A percentile compares a stretch with the other conserved stretches of the same genome.
Evolutionary conservation across 2,329 filamentous ascomycete genomes (phyloP).

Genomic region (Verticillium alfalfae): DNA sequence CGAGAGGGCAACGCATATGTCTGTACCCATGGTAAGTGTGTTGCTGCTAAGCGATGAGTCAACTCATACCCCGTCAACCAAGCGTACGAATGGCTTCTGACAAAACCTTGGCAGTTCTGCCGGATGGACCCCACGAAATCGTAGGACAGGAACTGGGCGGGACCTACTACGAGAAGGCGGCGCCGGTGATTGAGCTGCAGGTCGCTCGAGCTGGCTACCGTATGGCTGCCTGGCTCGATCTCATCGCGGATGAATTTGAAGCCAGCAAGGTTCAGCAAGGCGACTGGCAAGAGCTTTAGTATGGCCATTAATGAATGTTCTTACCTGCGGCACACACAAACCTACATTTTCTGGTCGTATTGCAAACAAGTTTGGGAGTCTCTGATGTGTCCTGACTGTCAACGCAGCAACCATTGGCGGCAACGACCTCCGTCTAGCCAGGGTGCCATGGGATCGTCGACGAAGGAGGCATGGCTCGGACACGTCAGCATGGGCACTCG

Average conservation of each 20-base stretch:
- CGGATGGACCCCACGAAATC: slow-evolving; percentile 53
- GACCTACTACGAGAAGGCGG: slow-evolving; percentile 58
- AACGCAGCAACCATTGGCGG: background rate
- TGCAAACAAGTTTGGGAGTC: background rate
- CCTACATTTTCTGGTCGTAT: background rate
- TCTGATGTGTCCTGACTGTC: background rate
- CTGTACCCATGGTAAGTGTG: slow-evolving; percentile 50
- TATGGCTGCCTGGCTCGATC: slow-evolving; percentile 62
- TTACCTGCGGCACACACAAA: background rate
- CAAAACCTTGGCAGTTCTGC: slow-evolving; percentile 43
- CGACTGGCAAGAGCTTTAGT: background rate
- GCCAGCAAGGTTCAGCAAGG: slow-evolving; percentile 1
- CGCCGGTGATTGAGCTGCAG: slow-evolving; percentile 59
- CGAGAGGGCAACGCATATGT: slow-evolving; percentile 57
- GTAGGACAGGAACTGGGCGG: slow-evolving; percentile 54
- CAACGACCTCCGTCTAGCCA: background rate
- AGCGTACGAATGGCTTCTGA: background rate
- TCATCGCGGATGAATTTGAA: slow-evolving; percentile 40
- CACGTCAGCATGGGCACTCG: background rate
- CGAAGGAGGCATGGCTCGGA: background rate
- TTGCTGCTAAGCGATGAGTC: background rate
- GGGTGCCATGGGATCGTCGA: background rate
- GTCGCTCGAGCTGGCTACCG: slow-evolving; percentile 65
- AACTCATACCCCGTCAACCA: no score
- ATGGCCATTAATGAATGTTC: background rate